Evolutionary conservation across 371 early-diverging fungal species (phyloP), one percentile per base, ranked within the genome.

Genomic region (Mortierella polycephala): DNA sequence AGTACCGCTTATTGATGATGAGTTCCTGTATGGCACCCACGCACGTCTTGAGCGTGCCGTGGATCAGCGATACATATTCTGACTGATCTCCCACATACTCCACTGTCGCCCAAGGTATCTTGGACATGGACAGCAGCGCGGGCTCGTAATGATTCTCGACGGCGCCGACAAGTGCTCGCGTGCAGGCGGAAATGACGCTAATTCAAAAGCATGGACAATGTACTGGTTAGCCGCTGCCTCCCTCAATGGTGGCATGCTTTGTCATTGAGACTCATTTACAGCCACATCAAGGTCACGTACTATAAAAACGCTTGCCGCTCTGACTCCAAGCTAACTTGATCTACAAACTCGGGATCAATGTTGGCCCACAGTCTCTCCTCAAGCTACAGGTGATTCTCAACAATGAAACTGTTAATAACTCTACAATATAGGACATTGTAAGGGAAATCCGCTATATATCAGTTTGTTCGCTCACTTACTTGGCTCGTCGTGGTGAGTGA

Each of bases 31-130:
- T 83, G 5, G 86, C 66, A 4, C 84, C 82, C 1, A 91, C 84
- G 53, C 85, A 83, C 1, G 74, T 70, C 44, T 76, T 76, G 13
- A 94, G 77, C 7, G 83, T 83, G 14, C 80, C 83, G 39, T 89
- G 88, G 40, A 95, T 85, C 67, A 83, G 77, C 2, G 88, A 86
- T 21, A 98, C 91, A 82, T 96, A 96, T 57, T 89, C 92, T 0
- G 95, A 95, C 73, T 97, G 97, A 77, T 98, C 98, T 9, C 97
- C 98, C 9, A 97, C 98, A 2, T 90, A 82, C 60, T 93, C 91
- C 69, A 96, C 72, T 0, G 87, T 86, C 7, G 87, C 89, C 98
- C 98, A 98, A 5, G 89, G 86, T 14, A 91, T 80, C 64, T 86
- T 85, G 14, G 88, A 67, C 94, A 97, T 94, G 56, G 86, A 72